Conservation (phyloP, 768 basidiomycete species). For the Lentinus brumalis region DNA sequence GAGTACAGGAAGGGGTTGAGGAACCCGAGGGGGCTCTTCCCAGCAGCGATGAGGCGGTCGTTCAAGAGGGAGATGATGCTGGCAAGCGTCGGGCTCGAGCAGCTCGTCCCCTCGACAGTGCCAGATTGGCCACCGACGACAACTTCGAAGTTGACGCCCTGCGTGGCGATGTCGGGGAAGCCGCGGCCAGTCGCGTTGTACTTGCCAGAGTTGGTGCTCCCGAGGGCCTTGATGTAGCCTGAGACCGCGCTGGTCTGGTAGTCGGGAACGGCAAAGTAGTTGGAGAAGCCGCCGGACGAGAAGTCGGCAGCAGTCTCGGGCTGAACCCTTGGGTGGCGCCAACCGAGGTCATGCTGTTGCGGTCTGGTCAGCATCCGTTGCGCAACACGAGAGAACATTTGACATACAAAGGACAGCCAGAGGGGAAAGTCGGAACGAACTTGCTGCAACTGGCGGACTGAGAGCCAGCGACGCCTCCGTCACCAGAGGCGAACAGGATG, state of each 20-base stretch:
- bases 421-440: constrained; percentile 60
- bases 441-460: constrained; percentile 41
- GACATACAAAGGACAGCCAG: constrained; percentile 41
- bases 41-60: constrained; percentile 33
- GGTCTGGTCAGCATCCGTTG: not conserved
- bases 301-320: constrained; percentile 59
- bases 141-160: constrained; percentile 50
- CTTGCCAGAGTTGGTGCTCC: constrained; percentile 53
- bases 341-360: constrained; percentile 50
- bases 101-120: constrained; percentile 61
- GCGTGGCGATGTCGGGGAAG: constrained; percentile 68
- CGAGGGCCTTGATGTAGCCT: constrained; percentile 47
- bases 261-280: constrained; percentile 53
- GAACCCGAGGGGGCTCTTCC: constrained; percentile 38
- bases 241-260: constrained; percentile 54
- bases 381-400: not conserved
- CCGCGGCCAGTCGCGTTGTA: constrained; percentile 52
- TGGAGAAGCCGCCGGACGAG: constrained; percentile 76
- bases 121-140: constrained; percentile 39
- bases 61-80: constrained; percentile 59
- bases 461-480: constrained; percentile 63
- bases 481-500: constrained; percentile 68
- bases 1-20: constrained; percentile 40
- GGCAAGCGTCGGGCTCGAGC: constrained; percentile 63
- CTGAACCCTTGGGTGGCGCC: constrained; percentile 58